phyloP scores from a whole-genome alignment of 495 filamentous ascomycete genomes.

The Neurospora sp. region DNA sequence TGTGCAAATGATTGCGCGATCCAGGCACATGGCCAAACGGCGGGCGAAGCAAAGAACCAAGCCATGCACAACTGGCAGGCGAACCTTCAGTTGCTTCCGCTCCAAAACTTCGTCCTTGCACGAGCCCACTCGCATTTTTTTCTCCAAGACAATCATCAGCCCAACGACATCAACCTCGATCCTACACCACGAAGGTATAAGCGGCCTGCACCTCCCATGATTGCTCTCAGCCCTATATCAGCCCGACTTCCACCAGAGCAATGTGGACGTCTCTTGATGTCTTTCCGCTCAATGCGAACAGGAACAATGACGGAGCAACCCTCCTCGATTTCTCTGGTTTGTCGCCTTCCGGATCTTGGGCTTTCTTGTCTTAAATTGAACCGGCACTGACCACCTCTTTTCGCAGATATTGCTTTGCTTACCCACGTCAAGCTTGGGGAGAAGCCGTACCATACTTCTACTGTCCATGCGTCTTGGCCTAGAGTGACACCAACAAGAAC shows the following conservation, averaged over 20 bases:
- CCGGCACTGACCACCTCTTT: neutral
- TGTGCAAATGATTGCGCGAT: too few species aligned
- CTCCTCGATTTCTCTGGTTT: neutral
- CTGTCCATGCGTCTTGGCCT: too few species aligned
- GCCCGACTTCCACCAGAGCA: neutral
- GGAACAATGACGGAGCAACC: neutral
- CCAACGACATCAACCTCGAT: neutral
- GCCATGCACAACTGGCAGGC: too few species aligned
- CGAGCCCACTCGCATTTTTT: too few species aligned
- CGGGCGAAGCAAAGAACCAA: too few species aligned
- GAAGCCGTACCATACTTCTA: too few species aligned
- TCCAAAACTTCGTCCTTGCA: too few species aligned
- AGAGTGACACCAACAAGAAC: neutral
- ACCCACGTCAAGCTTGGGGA: neutral
- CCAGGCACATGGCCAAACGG: too few species aligned
- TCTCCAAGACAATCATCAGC: neutral
- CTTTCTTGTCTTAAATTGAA: neutral
- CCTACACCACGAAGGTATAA: neutral
- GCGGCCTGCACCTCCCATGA: neutral
- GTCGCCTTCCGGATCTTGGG: neutral
- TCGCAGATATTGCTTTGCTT: neutral
- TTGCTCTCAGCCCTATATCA: neutral
- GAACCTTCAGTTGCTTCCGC: too few species aligned
- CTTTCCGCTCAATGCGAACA: neutral
- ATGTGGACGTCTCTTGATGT: neutral